A percentile compares a stretch with the other conserved stretches of the same genome.
Evolutionary conservation across 108 stramenopile genomes (phyloP).

Genomic region (Cyclostephanos tholiformis): DNA sequence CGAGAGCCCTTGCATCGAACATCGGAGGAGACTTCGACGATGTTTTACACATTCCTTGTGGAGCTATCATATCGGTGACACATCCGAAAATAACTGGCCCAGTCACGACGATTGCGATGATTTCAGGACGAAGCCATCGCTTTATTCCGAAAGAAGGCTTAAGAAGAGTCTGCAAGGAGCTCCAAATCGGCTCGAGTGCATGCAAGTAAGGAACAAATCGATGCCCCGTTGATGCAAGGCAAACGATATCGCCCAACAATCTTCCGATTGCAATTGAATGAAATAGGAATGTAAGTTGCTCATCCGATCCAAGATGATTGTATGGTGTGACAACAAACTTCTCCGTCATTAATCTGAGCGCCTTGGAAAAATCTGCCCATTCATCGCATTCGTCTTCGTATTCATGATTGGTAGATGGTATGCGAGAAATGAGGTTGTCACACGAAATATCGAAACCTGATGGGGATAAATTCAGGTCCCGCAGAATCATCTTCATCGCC

Average conservation of each 20-base stretch:
- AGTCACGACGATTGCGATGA: slow-evolving; percentile 27
- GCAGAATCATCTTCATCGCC: background rate
- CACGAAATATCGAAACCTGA: background rate
- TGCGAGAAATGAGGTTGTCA: background rate
- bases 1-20: slow-evolving; percentile 26
- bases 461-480: background rate
- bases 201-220: slow-evolving; percentile 33
- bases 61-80: slow-evolving; percentile 24
- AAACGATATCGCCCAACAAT: slow-evolving; percentile 5
- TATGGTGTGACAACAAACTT: slow-evolving; percentile 27
- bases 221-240: slow-evolving; percentile 10
- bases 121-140: slow-evolving; percentile 20
- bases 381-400: background rate
- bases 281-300: slow-evolving; percentile 32
- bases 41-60: background rate
- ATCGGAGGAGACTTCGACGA: background rate
- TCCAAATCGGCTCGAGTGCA: slow-evolving; percentile 44
- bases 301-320: slow-evolving; percentile 3
- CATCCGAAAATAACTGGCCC: slow-evolving; percentile 44
- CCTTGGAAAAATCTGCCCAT: slow-evolving; percentile 10
- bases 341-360: slow-evolving; percentile 27
- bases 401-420: slow-evolving; percentile 1
- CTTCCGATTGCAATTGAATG: slow-evolving; percentile 31
- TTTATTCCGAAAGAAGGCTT: slow-evolving; percentile 2
- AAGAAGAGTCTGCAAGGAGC: slow-evolving; percentile 31